Conservation (phyloP, 768 basidiomycete genomes). For the Fistulinella prunicolor region DNA sequence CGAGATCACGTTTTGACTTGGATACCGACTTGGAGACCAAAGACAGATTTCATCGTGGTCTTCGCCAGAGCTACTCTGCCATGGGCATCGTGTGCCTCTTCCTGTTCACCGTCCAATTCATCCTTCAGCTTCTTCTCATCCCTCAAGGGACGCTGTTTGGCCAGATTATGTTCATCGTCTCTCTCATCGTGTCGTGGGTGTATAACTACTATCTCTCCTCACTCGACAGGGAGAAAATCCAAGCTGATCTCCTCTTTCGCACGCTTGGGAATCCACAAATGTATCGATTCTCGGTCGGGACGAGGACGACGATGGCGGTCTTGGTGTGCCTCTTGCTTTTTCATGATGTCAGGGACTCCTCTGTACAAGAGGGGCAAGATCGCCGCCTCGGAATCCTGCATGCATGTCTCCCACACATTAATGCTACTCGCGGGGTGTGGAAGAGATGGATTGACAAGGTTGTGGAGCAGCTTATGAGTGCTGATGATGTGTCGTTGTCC, state of each 20-base stretch:
- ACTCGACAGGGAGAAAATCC: constrained; percentile 29
- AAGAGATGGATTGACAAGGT: constrained; percentile 23
- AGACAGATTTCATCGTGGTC: neutral
- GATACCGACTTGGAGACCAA: constrained; percentile 4
- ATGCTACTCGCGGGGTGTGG: constrained; percentile 19
- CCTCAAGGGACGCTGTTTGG: constrained; percentile 33
- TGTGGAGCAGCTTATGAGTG: constrained; percentile 14
- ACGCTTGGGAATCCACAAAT: constrained; percentile 13
- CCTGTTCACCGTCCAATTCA: constrained; percentile 28
- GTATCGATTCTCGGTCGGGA: constrained; percentile 13
- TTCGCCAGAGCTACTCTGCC: constrained; percentile 4
- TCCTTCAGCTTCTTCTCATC: constrained; percentile 32
- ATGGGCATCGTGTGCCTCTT: constrained; percentile 21
- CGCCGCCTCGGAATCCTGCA: constrained; percentile 15
- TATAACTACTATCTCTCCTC: constrained; percentile 31
- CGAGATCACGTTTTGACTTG: constrained; percentile 25
- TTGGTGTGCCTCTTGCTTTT: constrained; percentile 21
- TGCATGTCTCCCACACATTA: constrained; percentile 14
- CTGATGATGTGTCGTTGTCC: constrained; percentile 6
- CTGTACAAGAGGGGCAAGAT: constrained; percentile 13
- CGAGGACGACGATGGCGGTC: constrained; percentile 17
- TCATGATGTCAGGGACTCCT: constrained; percentile 7
- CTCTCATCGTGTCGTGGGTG: constrained; percentile 29
- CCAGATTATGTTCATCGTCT: constrained; percentile 31
- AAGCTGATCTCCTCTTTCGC: constrained; percentile 20